Conservation (phyloP, 2,329 filamentous ascomycete genomes). For the Trichoderma sp. region DNA sequence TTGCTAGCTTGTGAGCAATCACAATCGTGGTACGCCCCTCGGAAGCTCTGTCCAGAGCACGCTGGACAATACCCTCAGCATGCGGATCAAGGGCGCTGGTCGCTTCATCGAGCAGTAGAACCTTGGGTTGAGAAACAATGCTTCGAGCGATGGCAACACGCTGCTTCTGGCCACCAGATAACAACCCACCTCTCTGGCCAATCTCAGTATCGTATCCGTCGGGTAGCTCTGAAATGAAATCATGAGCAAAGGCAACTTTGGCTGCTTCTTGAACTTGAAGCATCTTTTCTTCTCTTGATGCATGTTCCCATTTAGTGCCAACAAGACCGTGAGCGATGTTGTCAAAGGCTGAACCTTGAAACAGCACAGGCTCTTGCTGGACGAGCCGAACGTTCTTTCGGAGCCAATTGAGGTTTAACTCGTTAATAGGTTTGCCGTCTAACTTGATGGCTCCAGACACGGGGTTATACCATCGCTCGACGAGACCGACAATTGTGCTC, state of each 20-base stretch:
- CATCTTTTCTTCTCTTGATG: slow-evolving; percentile 48
- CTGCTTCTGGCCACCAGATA: slow-evolving; percentile 70
- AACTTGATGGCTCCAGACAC: slow-evolving; percentile 42
- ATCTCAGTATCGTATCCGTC: slow-evolving; percentile 58
- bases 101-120: slow-evolving; percentile 69
- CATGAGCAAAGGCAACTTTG: slow-evolving; percentile 53
- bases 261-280: slow-evolving; percentile 52
- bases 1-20: slow-evolving; percentile 63
- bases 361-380: slow-evolving; percentile 51
- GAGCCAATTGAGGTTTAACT: slow-evolving; percentile 46
- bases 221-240: slow-evolving; percentile 54
- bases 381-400: slow-evolving; percentile 45
- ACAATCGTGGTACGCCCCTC: slow-evolving; percentile 64
- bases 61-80: slow-evolving; percentile 55
- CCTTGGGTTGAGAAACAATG: slow-evolving; percentile 48
- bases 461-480: slow-evolving; percentile 48
- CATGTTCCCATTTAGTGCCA: slow-evolving; percentile 46
- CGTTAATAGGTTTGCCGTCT: slow-evolving; percentile 41
- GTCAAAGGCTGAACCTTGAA: slow-evolving; percentile 54
- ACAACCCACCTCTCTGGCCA: slow-evolving; percentile 64
- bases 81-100: slow-evolving; percentile 57
- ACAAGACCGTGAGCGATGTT: slow-evolving; percentile 59
- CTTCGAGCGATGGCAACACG: slow-evolving; percentile 62
- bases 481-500: slow-evolving; percentile 46
- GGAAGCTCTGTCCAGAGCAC: slow-evolving; percentile 56